phyloP scores from a whole-genome alignment of 2,329 filamentous ascomycete species.

The Myriosclerotinia duriaeana region DNA sequence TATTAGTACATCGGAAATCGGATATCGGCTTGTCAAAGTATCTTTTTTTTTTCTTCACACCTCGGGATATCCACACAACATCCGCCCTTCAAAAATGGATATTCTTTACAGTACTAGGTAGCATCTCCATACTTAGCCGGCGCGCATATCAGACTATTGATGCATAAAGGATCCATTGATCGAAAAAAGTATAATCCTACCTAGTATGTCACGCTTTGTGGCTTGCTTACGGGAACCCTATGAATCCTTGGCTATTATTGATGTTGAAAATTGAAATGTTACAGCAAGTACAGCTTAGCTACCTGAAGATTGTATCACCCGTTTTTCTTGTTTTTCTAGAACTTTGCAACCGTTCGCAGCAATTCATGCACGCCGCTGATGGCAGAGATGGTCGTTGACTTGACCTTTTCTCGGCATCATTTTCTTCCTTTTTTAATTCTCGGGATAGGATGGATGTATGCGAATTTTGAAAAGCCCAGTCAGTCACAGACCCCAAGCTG shows the following conservation, averaged over 20 bases:
- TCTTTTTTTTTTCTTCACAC: background rate
- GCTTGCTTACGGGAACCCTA: conserved; percentile 15
- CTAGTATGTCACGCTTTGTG: conserved; percentile 3
- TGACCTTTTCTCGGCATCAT: background rate
- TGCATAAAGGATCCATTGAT: conserved; percentile 19
- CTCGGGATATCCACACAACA: conserved; percentile 7
- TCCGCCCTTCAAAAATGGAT: background rate
- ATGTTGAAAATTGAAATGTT: background rate
- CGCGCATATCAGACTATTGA: conserved; percentile 12
- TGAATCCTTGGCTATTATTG: background rate
- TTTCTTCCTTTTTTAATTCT: conserved; percentile 1
- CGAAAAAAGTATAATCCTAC: conserved; percentile 5
- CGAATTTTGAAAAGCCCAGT: background rate
- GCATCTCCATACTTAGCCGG: conserved; percentile 18
- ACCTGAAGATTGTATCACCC: background rate
- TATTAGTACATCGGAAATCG: conserved; percentile 9
- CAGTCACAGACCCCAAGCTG: background rate
- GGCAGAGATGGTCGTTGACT: background rate
- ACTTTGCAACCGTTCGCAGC: background rate
- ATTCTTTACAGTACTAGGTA: background rate
- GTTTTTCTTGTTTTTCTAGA: background rate
- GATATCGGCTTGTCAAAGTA: conserved; percentile 11
- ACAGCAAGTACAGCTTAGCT: background rate
- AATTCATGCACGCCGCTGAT: conserved; percentile 3
- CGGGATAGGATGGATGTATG: background rate